These are phyloP conservation scores for Agarophyton chilense DNA, from an alignment of 23 red algal genomes.

Conservation along the genomic window DNA sequence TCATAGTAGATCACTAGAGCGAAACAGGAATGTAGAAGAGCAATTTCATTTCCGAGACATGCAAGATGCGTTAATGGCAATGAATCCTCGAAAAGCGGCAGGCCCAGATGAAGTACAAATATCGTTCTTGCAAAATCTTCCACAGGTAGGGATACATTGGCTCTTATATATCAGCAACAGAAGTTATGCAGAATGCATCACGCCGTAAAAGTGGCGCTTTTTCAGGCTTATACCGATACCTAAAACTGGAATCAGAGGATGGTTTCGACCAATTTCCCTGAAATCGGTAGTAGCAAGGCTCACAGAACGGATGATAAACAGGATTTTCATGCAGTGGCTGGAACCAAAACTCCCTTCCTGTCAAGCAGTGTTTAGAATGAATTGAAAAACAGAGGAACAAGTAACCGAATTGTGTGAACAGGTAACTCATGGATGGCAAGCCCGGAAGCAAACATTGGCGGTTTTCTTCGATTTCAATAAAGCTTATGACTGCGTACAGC, in stretches of 20 bases:
- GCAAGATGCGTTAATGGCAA: background rate
- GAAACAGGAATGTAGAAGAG: no score
- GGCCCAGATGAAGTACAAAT: background rate
- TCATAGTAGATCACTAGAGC: background rate
- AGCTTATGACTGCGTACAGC: background rate
- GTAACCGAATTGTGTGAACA: background rate
- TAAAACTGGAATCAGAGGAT: background rate
- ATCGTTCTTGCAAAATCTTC: background rate
- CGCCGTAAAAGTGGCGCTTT: no score
- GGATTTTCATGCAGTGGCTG: background rate
- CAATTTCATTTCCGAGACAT: no score
- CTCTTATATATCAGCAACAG: background rate
- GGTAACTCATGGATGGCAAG: no score
- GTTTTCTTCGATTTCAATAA: background rate
- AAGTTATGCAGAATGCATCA: no score
- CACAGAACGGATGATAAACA: background rate
- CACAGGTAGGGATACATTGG: background rate
- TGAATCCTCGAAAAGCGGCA: background rate
- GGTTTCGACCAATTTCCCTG: background rate
- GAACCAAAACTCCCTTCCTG: background rate
- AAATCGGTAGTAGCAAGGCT: background rate
- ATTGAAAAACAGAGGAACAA: background rate
- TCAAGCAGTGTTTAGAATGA: background rate
- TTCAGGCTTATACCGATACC: background rate
- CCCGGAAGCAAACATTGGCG: no score